Evolutionary conservation across 768 basidiomycete species (phyloP).

Genomic region (Erythrobasidium yunnanense): DNA sequence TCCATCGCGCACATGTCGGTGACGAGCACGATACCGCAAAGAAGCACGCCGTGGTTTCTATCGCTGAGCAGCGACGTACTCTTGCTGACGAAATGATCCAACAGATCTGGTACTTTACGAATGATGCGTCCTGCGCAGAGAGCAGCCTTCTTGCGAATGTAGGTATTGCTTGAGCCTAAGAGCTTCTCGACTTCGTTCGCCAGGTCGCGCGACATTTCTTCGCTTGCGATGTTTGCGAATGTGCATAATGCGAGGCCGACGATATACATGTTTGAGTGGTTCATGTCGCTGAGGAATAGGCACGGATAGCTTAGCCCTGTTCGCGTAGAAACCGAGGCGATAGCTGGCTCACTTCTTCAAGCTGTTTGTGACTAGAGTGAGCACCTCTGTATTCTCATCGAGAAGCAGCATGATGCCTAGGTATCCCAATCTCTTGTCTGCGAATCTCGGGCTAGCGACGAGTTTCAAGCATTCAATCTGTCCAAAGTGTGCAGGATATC

Average conservation of each 20-base stretch:
- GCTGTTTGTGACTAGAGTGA: slow-evolving; percentile 94
- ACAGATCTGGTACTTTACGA: slow-evolving; percentile 88
- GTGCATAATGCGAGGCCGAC: slow-evolving; percentile 95
- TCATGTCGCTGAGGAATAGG: slow-evolving; percentile 62
- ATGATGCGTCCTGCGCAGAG: slow-evolving; percentile 88
- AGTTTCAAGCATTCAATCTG: slow-evolving; percentile 88
- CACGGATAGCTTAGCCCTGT: neutral
- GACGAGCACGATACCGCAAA: slow-evolving; percentile 86
- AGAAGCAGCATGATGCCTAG: slow-evolving; percentile 93
- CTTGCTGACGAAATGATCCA: slow-evolving; percentile 80
- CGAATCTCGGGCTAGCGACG: slow-evolving; percentile 65
- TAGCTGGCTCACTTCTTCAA: slow-evolving; percentile 71
- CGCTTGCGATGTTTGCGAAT: slow-evolving; percentile 96
- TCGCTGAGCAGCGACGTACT: slow-evolving; percentile 85
- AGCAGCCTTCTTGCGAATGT: slow-evolving; percentile 98
- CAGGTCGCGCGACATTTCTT: slow-evolving; percentile 98
- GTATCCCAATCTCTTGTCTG: slow-evolving; percentile 92
- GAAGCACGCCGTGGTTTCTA: slow-evolving; percentile 88
- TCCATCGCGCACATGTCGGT: slow-evolving; percentile 87
- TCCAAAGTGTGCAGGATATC: slow-evolving; percentile 95
- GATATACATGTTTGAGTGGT: slow-evolving; percentile 97
- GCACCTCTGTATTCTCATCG: slow-evolving; percentile 94
- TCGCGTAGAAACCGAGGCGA: neutral
- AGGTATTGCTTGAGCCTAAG: slow-evolving; percentile 91
- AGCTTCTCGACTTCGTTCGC: slow-evolving; percentile 97